phyloP scores from a whole-genome alignment of 1,139 yeast genomes.

The Pichia sp. region DNA sequence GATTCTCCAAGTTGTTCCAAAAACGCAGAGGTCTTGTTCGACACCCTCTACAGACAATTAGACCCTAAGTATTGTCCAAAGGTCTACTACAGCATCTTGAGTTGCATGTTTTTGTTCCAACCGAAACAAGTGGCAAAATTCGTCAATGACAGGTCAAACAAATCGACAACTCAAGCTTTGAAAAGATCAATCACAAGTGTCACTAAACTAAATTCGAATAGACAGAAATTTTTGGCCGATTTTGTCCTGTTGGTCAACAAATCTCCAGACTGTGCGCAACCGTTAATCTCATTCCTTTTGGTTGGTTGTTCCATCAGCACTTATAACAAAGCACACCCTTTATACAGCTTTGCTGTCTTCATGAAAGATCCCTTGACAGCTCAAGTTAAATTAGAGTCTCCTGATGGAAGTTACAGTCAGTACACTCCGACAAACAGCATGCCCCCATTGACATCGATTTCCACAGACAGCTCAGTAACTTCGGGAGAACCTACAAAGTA shows the following conservation, averaged over 20 bases:
- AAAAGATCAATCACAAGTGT: constrained; percentile 26
- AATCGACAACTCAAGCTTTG: constrained; percentile 24
- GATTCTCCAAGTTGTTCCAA: constrained; percentile 13
- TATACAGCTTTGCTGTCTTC: constrained; percentile 40
- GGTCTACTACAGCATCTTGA: constrained; percentile 24
- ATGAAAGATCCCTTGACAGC: constrained; percentile 25
- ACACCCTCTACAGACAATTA: constrained; percentile 22
- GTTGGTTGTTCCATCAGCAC: constrained; percentile 32
- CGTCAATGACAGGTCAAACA: constrained; percentile 21
- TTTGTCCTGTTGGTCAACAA: constrained; percentile 23
- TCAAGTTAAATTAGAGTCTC: constrained; percentile 26
- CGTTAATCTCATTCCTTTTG: constrained; percentile 33
- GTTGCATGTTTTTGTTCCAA: constrained; percentile 25
- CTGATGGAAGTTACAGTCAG: constrained; percentile 21
- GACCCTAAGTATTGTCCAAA: constrained; percentile 27
- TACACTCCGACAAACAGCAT: not conserved
- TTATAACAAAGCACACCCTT: constrained; percentile 38
- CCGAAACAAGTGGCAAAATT: constrained; percentile 26
- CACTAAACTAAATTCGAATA: constrained; percentile 18
- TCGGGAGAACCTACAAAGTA: not conserved
- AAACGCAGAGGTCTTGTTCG: constrained; percentile 28
- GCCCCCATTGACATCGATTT: constrained; percentile 9
- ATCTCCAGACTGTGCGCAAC: constrained; percentile 30
- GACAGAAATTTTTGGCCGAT: constrained; percentile 28
- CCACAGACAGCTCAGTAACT: constrained; percentile 2